Base-by-base conservation (phyloP, 805 yeast species). In the Trichomonascus vanleenenianus region DNA sequence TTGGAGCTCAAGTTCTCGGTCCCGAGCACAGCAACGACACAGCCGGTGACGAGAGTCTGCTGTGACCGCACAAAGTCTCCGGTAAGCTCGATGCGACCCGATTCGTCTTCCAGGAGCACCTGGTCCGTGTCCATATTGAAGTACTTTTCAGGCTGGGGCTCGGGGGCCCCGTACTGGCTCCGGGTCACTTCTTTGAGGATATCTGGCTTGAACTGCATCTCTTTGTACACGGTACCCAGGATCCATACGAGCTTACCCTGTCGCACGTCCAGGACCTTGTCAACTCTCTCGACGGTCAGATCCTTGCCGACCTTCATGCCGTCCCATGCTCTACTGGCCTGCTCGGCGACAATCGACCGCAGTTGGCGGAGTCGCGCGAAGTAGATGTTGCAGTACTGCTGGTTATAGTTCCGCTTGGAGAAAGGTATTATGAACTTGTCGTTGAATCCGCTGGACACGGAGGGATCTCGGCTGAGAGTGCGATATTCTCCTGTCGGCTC, bases 21-120 rank as follows among this genome's bases (percentile, higher is more conserved):
- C 0, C 98, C 98, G 9, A 88, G 61, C 1, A 88, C 75, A 0
- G 91, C 97, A 6, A 88, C 78, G 0, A 89, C 82, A n/a, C 80
- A 74, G 3, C 98, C 98, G 0, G 97, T 93, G 0, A 89, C 95
- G 20, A 91, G 68, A 2, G 82, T 74, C 16, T 47, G 44, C 15
- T n/a, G 6, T 6, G 44, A 14, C 42, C 69, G 67, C 37, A 84
- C 71, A 30, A 81, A 62, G 14, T 74, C 72, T 20, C 87, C 89
- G 41, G 76, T 79, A 18, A 93, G 65, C 30, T 78, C 61, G 5
- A 95, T 81, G 42, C 98, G 71, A 2, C 98, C 98, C 45, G 88
- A 79, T 57, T 88, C 96, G 64, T 93, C 98, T 62, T 93, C 97
- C 31, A 93, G 61, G 81, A 81, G 78, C 22, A 85, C 58, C 51